phyloP scores from a whole-genome alignment of 169 alveolate genomes.

The Theileria orientalis region DNA sequence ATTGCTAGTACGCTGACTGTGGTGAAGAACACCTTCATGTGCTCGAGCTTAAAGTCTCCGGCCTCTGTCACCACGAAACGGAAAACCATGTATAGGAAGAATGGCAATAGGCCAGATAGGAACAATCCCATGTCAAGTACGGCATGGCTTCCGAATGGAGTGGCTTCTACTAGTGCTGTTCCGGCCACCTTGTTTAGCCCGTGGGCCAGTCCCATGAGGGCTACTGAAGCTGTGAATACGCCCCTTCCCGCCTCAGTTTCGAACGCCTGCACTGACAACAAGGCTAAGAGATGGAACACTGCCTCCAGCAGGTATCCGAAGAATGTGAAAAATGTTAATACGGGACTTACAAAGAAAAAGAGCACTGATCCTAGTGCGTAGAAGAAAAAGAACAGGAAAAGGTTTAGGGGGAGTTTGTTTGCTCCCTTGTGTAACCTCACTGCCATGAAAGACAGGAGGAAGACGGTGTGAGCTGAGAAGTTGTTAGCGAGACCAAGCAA shows the following conservation, averaged over 20 bases:
- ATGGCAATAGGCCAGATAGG: constrained; percentile 5
- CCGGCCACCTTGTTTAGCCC: background rate
- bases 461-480: constrained; percentile 24
- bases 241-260: constrained; percentile 19
- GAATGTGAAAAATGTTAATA: constrained; percentile 32
- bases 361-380: constrained; percentile 11
- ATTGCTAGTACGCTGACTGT: background rate
- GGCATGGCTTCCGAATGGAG: background rate
- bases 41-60: background rate
- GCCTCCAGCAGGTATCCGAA: constrained; percentile 25
- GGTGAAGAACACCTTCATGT: background rate
- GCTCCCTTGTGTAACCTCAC: constrained; percentile 11
- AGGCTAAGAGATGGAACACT: background rate
- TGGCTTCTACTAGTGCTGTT: constrained; percentile 1
- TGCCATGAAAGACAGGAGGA: constrained; percentile 35
- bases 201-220: background rate
- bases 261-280: constrained; percentile 6
- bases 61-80: background rate
- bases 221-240: background rate
- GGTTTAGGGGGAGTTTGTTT: constrained; percentile 7
- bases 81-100: background rate
- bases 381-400: constrained; percentile 20
- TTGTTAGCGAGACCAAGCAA: constrained; percentile 37
- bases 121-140: background rate
- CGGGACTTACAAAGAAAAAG: constrained; percentile 36